phyloP scores from a whole-genome alignment of 202 grass and related monocot genomes.

The Schoenoplectus tabernaemontani region DNA sequence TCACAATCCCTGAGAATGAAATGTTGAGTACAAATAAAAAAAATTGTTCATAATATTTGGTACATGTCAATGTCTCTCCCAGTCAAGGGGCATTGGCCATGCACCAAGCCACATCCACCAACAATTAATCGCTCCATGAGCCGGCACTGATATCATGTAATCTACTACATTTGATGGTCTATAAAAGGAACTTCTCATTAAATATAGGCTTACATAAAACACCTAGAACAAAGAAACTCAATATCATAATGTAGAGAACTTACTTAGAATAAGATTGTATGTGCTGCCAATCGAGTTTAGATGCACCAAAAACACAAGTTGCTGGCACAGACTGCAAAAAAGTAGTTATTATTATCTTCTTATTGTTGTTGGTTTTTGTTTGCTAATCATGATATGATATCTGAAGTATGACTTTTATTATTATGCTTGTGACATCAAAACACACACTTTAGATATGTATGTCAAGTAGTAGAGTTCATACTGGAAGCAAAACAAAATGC shows the following conservation, averaged over 20 bases:
- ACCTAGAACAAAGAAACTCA: background rate
- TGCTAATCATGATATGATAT: background rate
- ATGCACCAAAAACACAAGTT: conserved; percentile 66
- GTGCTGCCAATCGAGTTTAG: conserved; percentile 63
- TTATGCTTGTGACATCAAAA: background rate
- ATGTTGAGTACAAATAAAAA: background rate
- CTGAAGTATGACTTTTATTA: background rate
- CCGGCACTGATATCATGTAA: conserved; percentile 64
- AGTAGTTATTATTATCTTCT: background rate
- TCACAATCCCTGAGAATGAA: background rate
- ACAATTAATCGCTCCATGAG: conserved; percentile 70
- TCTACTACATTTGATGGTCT: too few relatives aligned
- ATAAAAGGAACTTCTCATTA: conserved; percentile 28
- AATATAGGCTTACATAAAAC: background rate
- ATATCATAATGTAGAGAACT: background rate
- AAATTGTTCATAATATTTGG: background rate
- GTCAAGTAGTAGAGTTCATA: background rate
- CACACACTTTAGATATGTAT: background rate
- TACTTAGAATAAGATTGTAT: conserved; percentile 64
- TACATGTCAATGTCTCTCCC: conserved; percentile 94
- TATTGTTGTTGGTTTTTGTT: conserved; percentile 3
- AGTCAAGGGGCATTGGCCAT: too few relatives aligned
- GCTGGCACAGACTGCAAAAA: conserved; percentile 68
- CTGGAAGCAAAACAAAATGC: too few relatives aligned
- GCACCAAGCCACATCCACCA: conserved; percentile 88